Base-by-base conservation (phyloP, 768 basidiomycete species). In the Nidula microcarpa region DNA sequence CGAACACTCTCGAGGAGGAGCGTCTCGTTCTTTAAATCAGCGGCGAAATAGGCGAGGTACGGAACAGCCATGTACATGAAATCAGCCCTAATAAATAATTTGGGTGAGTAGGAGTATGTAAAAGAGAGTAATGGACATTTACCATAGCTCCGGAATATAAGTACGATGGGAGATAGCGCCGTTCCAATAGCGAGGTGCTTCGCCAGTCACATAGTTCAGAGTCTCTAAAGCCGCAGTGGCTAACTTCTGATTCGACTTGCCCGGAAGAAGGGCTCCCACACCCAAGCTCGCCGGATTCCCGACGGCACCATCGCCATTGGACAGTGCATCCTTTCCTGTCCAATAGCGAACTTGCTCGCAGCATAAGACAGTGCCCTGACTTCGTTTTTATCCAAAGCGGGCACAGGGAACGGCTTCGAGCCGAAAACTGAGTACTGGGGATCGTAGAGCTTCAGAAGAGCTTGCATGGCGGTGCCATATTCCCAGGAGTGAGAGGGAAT, bases 211-310 rank as follows among this genome's bases (percentile, higher is more conserved):
- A 49, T 65, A 75, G 11, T 69, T 55, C 11, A 70, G 54, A 35
- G 71, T 66, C n/a, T 62, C 61, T 5, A 51, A 43, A 2, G 76
- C 70, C 5, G 74, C 75, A 1, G 51, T 51, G 1, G 65, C 61
- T 45, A 65, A 76, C 13, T 2, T 14, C 17, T 62, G 65, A 10
- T 54, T 18, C n/a, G 71, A 64, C 54, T 73, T 71, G 2, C 77
- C 75, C 30, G 79, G 59, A 51, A 80, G 49, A 1, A 76, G 66
- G 0, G 76, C 77, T 46, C 67, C 68, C 14, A 78, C 74, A 6
- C 77, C 78, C 54, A 80, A 62, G 51, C 76, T 77, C 1, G 75
- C 75, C 0, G 78, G 76, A 64, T 80, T 77, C 0, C 73, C 74
- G 0, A 70, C 70, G 2, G 77, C 73, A 33, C 75, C 77, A 37